A percentile compares a stretch with the other conserved stretches of the same genome.
phyloP scores from a whole-genome alignment of 2,329 filamentous ascomycete species.

The Talaromyces sp. region DNA sequence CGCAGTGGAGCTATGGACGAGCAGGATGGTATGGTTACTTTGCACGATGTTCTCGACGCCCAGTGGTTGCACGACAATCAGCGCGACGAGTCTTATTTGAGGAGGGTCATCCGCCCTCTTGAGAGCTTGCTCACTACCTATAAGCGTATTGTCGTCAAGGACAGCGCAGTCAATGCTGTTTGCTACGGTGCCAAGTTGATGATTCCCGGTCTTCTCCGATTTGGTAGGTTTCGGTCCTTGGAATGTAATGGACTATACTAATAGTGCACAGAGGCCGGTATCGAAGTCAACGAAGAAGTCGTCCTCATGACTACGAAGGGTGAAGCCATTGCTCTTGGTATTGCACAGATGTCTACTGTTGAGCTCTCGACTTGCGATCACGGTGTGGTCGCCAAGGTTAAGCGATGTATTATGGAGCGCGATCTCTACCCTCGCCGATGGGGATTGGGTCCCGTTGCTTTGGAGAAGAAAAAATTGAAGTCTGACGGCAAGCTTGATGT shows the following conservation, averaged over 20 bases:
- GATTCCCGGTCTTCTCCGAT: constrained; percentile 92
- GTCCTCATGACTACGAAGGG: constrained; percentile 99
- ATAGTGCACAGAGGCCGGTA: constrained; percentile 64
- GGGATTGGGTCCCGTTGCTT: constrained; percentile 88
- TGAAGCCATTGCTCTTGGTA: constrained; percentile 93
- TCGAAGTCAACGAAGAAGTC: constrained; percentile 93
- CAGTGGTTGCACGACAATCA: constrained; percentile 97
- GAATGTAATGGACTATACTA: constrained; percentile 12
- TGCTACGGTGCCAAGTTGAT: constrained; percentile 99
- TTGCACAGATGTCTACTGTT: constrained; percentile 96
- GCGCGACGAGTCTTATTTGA: constrained; percentile 86
- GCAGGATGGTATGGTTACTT: constrained; percentile 79
- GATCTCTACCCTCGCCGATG: constrained; percentile 95
- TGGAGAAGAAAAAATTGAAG: constrained; percentile 99
- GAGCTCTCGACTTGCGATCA: constrained; percentile 97
- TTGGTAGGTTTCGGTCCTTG: constrained; percentile 56
- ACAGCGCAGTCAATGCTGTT: constrained; percentile 91
- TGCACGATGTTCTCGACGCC: constrained; percentile 92
- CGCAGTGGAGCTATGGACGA: constrained; percentile 94
- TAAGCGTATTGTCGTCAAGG: constrained; percentile 97
- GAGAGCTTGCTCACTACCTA: constrained; percentile 89
- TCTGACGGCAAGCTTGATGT: constrained; percentile 91
- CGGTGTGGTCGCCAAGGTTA: constrained; percentile 96
- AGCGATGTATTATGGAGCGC: constrained; percentile 99
- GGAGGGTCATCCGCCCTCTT: constrained; percentile 84